phyloP scores from a whole-genome alignment of 805 yeast species.

The Ogataea nakhonphanomensis region DNA sequence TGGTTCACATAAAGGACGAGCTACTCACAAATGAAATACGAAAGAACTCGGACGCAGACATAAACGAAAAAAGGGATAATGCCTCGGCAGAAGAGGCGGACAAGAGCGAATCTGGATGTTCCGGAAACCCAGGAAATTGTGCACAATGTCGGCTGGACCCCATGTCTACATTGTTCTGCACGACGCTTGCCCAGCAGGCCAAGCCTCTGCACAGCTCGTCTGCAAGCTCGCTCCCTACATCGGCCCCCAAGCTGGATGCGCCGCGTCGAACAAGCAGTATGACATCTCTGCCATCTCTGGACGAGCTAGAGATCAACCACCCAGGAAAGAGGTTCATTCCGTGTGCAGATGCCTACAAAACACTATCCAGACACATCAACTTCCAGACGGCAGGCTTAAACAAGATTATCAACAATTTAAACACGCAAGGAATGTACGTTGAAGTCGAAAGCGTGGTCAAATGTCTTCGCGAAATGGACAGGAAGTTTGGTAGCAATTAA shows the following conservation, averaged over 20 bases:
- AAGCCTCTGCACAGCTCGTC: conserved; percentile 11
- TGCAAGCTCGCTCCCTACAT: conserved; percentile 12
- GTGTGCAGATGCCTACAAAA: conserved; percentile 85
- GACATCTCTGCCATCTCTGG: conserved; percentile 25
- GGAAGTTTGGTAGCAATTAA: conserved; percentile 42
- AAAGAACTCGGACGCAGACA: conserved; percentile 3
- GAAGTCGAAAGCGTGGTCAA: conserved; percentile 90
- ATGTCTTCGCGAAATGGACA: conserved; percentile 76
- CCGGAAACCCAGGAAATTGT: conserved; percentile 89
- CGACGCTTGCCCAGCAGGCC: conserved; percentile 59
- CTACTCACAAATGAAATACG: conserved; percentile 21
- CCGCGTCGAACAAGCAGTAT: conserved; percentile 19
- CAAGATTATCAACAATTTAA: conserved; percentile 67
- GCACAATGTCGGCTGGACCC: conserved; percentile 81
- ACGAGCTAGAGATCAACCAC: conserved; percentile 27
- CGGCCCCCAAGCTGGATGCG: conserved; percentile 15
- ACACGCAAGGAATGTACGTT: conserved; percentile 83
- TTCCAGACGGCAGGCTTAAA: conserved; percentile 72
- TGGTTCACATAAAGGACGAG: conserved; percentile 22
- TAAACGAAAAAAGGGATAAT: neutral
- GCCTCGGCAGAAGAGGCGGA: conserved; percentile 5
- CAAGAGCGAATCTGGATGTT: conserved; percentile 46
- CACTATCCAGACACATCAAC: conserved; percentile 76
- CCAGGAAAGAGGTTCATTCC: conserved; percentile 64
- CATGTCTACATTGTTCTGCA: conserved; percentile 82